Evolutionary conservation across 495 filamentous ascomycete species (phyloP).

Genomic region (Hamigera avellanea): DNA sequence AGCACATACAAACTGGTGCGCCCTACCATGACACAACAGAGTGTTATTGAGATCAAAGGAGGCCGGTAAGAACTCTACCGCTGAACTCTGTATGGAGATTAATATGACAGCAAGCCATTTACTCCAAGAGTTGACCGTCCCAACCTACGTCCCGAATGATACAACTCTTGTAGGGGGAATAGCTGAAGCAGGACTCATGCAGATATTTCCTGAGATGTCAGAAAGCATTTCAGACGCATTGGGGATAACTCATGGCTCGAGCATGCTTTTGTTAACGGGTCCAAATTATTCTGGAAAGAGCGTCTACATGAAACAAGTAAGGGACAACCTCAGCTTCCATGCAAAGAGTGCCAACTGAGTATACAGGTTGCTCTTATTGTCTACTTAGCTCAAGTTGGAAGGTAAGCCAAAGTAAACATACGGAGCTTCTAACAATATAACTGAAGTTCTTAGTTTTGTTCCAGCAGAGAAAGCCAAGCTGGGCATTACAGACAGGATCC

Average conservation of each 20-base stretch:
- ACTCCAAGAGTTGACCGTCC: slow-evolving; percentile 78
- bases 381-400: slow-evolving; percentile 86
- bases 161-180: slow-evolving; percentile 56
- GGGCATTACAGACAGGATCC: slow-evolving; percentile 84
- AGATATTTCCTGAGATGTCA: not conserved
- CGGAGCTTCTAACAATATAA: not conserved
- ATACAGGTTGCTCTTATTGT: slow-evolving; percentile 67
- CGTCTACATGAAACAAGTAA: slow-evolving; percentile 82
- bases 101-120: slow-evolving; percentile 47
- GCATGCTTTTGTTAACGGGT: slow-evolving; percentile 77
- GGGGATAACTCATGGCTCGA: slow-evolving; percentile 31
- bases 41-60: slow-evolving; percentile 63
- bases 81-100: not conserved
- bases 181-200: slow-evolving; percentile 12
- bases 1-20: slow-evolving; percentile 57
- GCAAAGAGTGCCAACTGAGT: not conserved
- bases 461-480: slow-evolving; percentile 70
- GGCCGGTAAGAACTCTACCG: slow-evolving; percentile 46
- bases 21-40: slow-evolving; percentile 59
- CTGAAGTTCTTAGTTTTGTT: slow-evolving; percentile 49
- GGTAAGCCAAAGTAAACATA: slow-evolving; percentile 18
- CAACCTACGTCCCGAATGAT: slow-evolving; percentile 80
- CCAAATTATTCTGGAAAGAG: slow-evolving; percentile 97
- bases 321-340: not conserved
- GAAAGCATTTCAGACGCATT: slow-evolving; percentile 2